Base-by-base conservation (phyloP, 805 yeast species). In the Ogataea salicorniae region DNA sequence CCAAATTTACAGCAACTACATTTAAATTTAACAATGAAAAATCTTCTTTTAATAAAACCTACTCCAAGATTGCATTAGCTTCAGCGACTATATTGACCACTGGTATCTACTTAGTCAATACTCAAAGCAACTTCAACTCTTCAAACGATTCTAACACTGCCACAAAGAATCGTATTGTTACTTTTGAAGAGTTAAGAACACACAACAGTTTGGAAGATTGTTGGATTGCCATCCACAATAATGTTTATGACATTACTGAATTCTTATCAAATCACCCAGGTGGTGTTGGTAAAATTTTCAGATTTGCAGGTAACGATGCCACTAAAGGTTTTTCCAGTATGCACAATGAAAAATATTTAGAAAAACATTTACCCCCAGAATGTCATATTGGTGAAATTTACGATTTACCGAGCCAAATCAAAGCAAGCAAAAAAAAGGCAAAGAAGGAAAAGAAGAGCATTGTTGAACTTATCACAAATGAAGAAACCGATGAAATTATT, bases 211-310 rank as follows among this genome's bases (percentile, higher is more conserved):
- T 71, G 50, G 72, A 77, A n/a, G 85, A 83, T 59, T 80, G 91
- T 65, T 88, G 96, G 96, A 85, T 87, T n/a, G 81, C 86, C 8
- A 78, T 88, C 47, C 86, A 87, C 55, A 84, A 80, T 17, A 75
- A 83, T 52, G 45, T 42, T 5, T 42, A 42, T 29, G 45, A 42
- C 22, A 39, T 36, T 29, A 80, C 90, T 0, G 76, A 76, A 20
- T 72, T 71, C 52, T 44, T 72, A 8, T 44, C 55, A 4, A 46
- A 48, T 9, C 77, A 73, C 54, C 81, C 81, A 0, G 81, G 81
- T 4, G 81, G 81, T 8, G 61, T 59, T 26, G 58, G 62, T 29
- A 65, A 72, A 36, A 71, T 76, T 35, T 52, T 74, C 47, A 62
- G 64, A 31, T 68, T 62, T 55, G 80, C 79, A n/a, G 81, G 81